A percentile compares a stretch with the other conserved stretches of the same genome.
phyloP scores from a whole-genome alignment of 148 eudicot genomes.

The Heliosperma pusillum region DNA sequence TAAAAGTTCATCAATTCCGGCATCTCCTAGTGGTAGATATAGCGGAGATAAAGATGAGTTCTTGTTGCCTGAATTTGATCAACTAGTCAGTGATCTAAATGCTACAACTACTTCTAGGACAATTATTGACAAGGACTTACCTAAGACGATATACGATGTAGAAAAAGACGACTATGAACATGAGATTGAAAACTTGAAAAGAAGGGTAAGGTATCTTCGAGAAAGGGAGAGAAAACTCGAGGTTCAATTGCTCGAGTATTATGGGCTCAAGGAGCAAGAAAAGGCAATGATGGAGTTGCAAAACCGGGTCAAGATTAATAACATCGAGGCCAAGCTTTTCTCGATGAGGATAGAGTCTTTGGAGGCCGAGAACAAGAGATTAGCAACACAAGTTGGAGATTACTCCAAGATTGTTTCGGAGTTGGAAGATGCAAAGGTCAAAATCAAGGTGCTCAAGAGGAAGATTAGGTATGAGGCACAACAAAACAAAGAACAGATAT shows the following conservation, averaged over 20 bases:
- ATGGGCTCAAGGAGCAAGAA: conserved; percentile 89
- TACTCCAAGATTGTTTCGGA: conserved; percentile 55
- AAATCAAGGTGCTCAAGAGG: conserved; percentile 59
- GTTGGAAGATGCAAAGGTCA: conserved; percentile 69
- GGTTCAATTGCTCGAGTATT: conserved; percentile 71
- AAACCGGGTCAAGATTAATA: conserved; percentile 58
- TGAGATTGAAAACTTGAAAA: conserved; percentile 53
- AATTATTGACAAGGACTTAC: conserved; percentile 14
- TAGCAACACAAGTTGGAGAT: conserved; percentile 61
- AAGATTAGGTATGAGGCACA: conserved; percentile 61
- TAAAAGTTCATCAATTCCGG: conserved; percentile 22
- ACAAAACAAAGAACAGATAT: conserved; percentile 56
- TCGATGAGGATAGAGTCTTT: conserved; percentile 62
- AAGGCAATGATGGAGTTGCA: conserved; percentile 63
- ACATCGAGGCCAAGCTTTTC: conserved; percentile 64
- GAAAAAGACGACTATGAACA: conserved; percentile 43
- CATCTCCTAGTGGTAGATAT: conserved; percentile 34
- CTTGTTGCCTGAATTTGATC: conserved; percentile 62
- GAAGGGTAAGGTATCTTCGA: conserved; percentile 46
- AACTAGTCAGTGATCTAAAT: conserved; percentile 46
- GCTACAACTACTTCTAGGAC: conserved; percentile 17
- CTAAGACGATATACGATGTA: conserved; percentile 19
- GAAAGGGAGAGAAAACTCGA: conserved; percentile 68
- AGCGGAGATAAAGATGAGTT: conserved; percentile 44
- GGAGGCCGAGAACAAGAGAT: conserved; percentile 57